Evolutionary conservation across 2,329 filamentous ascomycete genomes (phyloP), one percentile per base, ranked within the genome.

Genomic region (Beauveria caledonica): DNA sequence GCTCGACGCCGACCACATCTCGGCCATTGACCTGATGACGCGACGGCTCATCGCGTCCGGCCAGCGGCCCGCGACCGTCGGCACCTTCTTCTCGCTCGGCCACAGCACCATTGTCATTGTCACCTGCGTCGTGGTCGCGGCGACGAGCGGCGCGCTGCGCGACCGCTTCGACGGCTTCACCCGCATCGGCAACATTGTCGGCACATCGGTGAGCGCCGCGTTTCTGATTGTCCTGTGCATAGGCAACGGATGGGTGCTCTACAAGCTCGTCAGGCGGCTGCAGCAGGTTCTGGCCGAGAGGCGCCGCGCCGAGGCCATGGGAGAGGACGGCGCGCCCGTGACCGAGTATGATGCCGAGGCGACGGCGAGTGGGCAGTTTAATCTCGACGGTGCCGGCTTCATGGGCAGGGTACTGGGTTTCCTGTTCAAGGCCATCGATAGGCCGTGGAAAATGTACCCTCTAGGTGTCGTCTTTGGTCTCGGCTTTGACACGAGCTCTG

Each of bases 371-470:
- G 81, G 68, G 57, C 78, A 83, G 39, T 83, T 90, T 69, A 82
- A 86, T 62, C 80, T 95, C 15, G 86, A 93, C 66, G 90, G 90
- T 0, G 87, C 83, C 0, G 93, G 93, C 0, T 84, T 92, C 58
- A 74, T 97, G 44, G 86, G 89, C 27, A 77, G 78, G 1, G 70
- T 94, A 1, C 84, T 97, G 58, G 85, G 88, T 61, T 83, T 79
- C 63, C 79, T 95, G 63, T 97, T 97, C 74, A 85, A 84, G 46
- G 77, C 95, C 25, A 80, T 88, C 36, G 84, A 88, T 66, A 76
- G 83, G 5, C 88, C 90, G 0, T 97, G 93, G 93, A 97, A 97
- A 73, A 96, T 96, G 92, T 94, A 95, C 66, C 92, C 91, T 0
- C 77, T 96, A 0, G 93, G 93, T 0, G 80, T 97, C 0, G 77